phyloP scores from a whole-genome alignment of 305 asterid species.

The Fraxinus dipetala region DNA sequence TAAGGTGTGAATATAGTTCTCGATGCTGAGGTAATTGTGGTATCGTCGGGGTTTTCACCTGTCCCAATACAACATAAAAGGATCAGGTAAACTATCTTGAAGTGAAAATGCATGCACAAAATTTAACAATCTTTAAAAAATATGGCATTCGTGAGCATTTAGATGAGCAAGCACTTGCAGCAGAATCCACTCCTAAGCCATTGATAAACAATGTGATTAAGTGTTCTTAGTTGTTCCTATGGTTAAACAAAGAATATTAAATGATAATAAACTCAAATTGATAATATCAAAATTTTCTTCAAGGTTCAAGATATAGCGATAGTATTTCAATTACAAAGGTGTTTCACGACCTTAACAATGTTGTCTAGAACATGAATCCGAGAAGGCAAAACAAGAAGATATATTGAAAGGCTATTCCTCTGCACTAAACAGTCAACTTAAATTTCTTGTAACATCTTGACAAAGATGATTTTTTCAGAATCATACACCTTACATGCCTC shows the following conservation, averaged over 20 bases:
- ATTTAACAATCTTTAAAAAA: background rate
- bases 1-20: conserved; percentile 65
- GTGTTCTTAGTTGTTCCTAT: background rate
- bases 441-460: background rate
- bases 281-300: background rate
- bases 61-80: conserved; percentile 23
- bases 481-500: background rate
- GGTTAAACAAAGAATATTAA: background rate
- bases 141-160: conserved; percentile 6
- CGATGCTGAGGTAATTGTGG: conserved; percentile 81
- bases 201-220: background rate
- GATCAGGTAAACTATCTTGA: conserved; percentile 1
- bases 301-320: background rate
- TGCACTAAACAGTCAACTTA: background rate
- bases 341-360: background rate
- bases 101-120: background rate
- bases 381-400: background rate
- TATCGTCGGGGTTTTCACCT: conserved; percentile 83
- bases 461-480: background rate
- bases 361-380: background rate
- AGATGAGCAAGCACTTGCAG: conserved; percentile 13
- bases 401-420: background rate
- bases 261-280: background rate
- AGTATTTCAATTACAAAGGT: background rate
- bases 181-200: background rate